phyloP scores from a whole-genome alignment of 345 rosid genomes.

The Syzygium aqueum region DNA sequence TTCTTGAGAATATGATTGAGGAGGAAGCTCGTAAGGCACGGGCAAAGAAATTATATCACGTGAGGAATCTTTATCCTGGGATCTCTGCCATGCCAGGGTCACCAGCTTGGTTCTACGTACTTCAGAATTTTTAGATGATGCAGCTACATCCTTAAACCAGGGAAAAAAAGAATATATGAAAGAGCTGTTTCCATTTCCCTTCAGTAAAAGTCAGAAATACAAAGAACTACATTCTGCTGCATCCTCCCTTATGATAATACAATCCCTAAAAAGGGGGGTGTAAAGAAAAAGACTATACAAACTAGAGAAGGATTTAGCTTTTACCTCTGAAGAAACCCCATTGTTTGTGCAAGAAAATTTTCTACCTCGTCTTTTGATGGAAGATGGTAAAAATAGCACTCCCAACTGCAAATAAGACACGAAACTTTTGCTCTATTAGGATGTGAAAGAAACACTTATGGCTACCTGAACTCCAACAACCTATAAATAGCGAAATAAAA shows the following conservation, averaged over 20 bases:
- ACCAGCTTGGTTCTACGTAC: constrained; percentile 35
- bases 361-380: constrained; percentile 11
- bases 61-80: constrained; percentile 13
- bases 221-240: not conserved
- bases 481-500: not conserved
- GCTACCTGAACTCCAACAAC: not conserved
- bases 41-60: constrained; percentile 52
- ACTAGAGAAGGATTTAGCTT: not conserved
- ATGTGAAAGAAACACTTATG: not conserved
- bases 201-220: not conserved
- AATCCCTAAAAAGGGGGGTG: not conserved
- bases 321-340: constrained; percentile 26
- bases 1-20: constrained; percentile 55
- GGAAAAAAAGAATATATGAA: not conserved
- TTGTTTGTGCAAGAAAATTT: constrained; percentile 52
- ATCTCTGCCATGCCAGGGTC: constrained; percentile 58
- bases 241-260: not conserved
- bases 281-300: not conserved
- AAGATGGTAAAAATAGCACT: constrained; percentile 62
- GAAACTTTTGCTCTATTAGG: not conserved
- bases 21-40: constrained; percentile 80
- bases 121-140: constrained; percentile 7
- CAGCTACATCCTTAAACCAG: constrained; percentile 12
- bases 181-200: not conserved
- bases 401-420: constrained; percentile 46